Conservation (phyloP, 1,139 yeast genomes). For the Spathaspora sp. region DNA sequence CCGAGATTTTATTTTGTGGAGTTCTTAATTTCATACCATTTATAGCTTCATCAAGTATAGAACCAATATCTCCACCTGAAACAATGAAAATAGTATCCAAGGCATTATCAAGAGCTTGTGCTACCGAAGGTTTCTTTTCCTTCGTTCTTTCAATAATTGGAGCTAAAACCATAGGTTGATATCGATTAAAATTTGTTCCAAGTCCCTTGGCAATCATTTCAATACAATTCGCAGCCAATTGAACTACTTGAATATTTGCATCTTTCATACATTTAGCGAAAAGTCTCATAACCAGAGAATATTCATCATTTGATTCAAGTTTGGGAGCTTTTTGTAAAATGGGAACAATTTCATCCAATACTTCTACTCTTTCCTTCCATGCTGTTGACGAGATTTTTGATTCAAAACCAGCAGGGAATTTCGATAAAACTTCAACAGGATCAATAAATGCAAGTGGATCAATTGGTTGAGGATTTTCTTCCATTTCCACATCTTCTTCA, state of each 20-base stretch:
- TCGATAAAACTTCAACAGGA: conserved; percentile 58
- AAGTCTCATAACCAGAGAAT: conserved; percentile 54
- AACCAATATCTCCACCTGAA: conserved; percentile 46
- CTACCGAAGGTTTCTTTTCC: conserved; percentile 80
- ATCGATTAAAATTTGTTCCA: conserved; percentile 50
- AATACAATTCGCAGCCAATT: conserved; percentile 71
- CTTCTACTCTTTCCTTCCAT: conserved; percentile 95
- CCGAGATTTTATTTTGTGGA: conserved; percentile 78
- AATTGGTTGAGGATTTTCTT: conserved; percentile 23
- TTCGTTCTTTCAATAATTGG: conserved; percentile 81
- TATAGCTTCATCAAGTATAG: conserved; percentile 58
- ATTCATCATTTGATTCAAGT: conserved; percentile 48
- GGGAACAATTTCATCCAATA: conserved; percentile 64
- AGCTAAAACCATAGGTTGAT: conserved; percentile 52
- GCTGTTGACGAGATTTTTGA: conserved; percentile 57
- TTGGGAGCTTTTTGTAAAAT: conserved; percentile 56
- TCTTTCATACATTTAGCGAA: conserved; percentile 80
- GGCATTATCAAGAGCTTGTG: conserved; percentile 65
- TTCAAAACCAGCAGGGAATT: conserved; percentile 64
- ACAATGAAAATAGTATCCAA: conserved; percentile 60
- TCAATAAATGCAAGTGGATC: conserved; percentile 43
- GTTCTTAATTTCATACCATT: conserved; percentile 70
- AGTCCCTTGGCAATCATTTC: conserved; percentile 68
- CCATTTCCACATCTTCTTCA: conserved; percentile 46
- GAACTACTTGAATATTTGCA: conserved; percentile 87